phyloP scores from a whole-genome alignment of 805 yeast species.

The Deakozyma indianensis region DNA sequence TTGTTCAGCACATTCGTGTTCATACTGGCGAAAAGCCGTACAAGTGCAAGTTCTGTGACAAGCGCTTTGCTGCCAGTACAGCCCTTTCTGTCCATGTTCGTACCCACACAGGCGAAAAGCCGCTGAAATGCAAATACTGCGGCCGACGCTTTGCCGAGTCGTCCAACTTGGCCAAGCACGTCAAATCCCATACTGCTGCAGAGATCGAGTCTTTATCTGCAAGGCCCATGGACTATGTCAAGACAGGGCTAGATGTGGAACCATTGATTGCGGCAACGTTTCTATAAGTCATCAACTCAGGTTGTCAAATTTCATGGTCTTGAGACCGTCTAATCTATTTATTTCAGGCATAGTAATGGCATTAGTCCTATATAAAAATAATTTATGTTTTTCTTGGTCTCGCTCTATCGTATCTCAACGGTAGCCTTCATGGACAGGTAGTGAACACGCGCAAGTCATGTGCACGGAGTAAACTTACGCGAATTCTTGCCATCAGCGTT shows the following conservation, averaged over 20 bases:
- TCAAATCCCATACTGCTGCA: slow-evolving; percentile 48
- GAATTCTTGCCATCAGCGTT: no score
- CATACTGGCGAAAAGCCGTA: slow-evolving; percentile 90
- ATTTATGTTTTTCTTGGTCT: no score
- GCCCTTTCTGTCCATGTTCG: slow-evolving; percentile 73
- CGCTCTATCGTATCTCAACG: no score
- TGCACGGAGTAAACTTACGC: no score
- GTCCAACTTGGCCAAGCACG: slow-evolving; percentile 76
- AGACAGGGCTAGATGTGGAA: not conserved
- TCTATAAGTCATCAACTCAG: not conserved
- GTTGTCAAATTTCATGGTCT: no score
- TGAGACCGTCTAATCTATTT: no score
- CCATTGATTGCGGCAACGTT: not conserved
- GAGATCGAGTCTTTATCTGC: slow-evolving; percentile 5
- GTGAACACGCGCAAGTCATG: no score
- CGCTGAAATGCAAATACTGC: slow-evolving; percentile 68
- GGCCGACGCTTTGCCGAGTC: slow-evolving; percentile 78
- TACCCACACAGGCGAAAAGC: slow-evolving; percentile 84
- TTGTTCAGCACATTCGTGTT: slow-evolving; percentile 66
- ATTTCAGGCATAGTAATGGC: not conserved
- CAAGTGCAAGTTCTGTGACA: slow-evolving; percentile 57
- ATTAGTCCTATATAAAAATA: no score
- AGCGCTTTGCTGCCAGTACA: slow-evolving; percentile 68
- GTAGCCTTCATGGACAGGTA: no score
- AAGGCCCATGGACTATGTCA: not conserved